A percentile compares a stretch with the other conserved stretches of the same genome.
Conservation (phyloP, 164 flowering plant species). For the Chloranthus sessilifolius region DNA sequence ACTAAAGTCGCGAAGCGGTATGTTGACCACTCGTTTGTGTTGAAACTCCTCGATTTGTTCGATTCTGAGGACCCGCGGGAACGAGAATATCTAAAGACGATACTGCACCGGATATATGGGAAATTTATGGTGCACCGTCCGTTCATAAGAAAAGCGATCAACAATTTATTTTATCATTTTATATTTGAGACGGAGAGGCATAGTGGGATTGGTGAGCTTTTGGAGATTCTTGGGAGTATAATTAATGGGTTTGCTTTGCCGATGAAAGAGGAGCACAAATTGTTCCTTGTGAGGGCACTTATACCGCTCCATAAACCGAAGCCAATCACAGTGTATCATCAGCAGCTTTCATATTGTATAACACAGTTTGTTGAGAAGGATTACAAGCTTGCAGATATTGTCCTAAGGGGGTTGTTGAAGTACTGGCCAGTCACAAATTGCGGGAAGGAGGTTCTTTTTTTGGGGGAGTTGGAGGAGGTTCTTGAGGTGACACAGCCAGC, state of each 20-base stretch:
- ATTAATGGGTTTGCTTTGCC: slow-evolving; percentile 42
- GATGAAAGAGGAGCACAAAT: slow-evolving; percentile 46
- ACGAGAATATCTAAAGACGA: slow-evolving; percentile 34
- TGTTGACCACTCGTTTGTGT: slow-evolving; percentile 35
- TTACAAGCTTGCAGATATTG: slow-evolving; percentile 33
- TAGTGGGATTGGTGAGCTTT: slow-evolving; percentile 34
- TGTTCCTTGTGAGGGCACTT: slow-evolving; percentile 37
- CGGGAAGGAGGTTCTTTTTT: slow-evolving; percentile 41
- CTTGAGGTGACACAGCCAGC: slow-evolving; percentile 34
- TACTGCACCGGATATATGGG: slow-evolving; percentile 38
- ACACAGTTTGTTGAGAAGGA: slow-evolving; percentile 42
- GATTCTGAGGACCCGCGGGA: slow-evolving; percentile 42
- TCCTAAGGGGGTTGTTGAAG: slow-evolving; percentile 39
- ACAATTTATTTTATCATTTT: slow-evolving; percentile 35
- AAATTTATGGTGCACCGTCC: slow-evolving; percentile 47
- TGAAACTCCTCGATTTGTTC: slow-evolving; percentile 34
- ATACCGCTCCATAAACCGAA: slow-evolving; percentile 46
- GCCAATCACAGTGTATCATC: slow-evolving; percentile 27
- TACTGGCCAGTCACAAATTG: slow-evolving; percentile 44
- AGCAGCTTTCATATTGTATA: slow-evolving; percentile 36
- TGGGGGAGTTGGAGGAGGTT: slow-evolving; percentile 43
- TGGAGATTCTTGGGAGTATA: slow-evolving; percentile 45
- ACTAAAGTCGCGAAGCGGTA: slow-evolving; percentile 36
- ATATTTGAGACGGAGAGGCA: slow-evolving; percentile 41
- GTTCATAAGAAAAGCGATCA: slow-evolving; percentile 35